Evolutionary conservation across 73 alveolate species (phyloP).

Genomic region (Stentor roeselii): DNA sequence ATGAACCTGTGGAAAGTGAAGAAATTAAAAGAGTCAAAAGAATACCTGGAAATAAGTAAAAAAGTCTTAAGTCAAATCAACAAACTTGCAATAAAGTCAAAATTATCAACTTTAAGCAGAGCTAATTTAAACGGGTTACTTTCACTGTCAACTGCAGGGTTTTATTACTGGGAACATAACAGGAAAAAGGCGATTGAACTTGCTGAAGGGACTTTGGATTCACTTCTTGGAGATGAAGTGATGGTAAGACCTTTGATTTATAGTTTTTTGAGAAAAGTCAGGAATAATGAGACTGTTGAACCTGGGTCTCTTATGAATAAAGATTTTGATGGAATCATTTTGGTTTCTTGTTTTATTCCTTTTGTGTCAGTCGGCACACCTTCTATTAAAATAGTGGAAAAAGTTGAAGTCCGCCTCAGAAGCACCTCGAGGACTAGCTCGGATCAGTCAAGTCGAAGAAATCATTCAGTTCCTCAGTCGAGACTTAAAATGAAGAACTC

Average conservation of each 20-base stretch:
- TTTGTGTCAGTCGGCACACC: neutral
- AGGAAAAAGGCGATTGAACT: neutral
- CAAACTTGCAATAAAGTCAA: neutral
- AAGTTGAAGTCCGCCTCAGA: neutral
- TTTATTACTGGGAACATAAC: neutral
- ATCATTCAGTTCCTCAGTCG: neutral
- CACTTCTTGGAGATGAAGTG: neutral
- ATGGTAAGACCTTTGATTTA: slow-evolving; percentile 6
- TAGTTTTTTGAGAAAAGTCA: neutral
- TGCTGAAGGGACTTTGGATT: neutral
- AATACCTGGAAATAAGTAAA: neutral
- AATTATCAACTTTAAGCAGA: neutral
- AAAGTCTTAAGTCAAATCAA: neutral
- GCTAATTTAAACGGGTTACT: slow-evolving; percentile 3
- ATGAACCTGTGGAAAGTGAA: neutral
- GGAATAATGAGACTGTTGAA: neutral
- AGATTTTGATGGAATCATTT: neutral
- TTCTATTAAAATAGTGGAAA: neutral
- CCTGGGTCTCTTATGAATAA: neutral
- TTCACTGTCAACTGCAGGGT: neutral
- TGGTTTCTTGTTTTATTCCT: neutral
- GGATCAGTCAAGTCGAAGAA: neutral
- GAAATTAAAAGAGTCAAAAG: neutral
- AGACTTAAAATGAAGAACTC: neutral
- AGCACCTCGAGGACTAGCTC: neutral